Base-by-base conservation (phyloP, 805 yeast species). In the Metschnikowia shivogae region DNA sequence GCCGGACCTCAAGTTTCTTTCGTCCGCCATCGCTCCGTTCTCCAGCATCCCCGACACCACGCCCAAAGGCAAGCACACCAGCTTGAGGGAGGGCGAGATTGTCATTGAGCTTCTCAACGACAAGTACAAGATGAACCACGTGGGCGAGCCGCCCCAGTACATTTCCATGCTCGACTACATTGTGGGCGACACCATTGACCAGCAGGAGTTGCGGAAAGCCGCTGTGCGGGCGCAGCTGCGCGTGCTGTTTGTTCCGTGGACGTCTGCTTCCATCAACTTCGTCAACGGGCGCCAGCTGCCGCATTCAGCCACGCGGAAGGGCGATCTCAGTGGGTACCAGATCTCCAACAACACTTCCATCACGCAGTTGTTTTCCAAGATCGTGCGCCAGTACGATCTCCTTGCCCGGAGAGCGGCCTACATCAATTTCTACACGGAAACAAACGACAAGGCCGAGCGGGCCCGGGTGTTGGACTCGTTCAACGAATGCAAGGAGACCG, bases 331-430 rank as follows among this genome's bases (percentile, higher is more conserved):
- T 53, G 98, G 98, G 1, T 71, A 89, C 51, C 87, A 85, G 81
- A 69, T 93, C 20, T 78, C 95, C 5, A 93, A 93, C 63, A 81
- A 86, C 42, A 83, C 97, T 0, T 80, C 89, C 1, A 80, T 92
- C 9, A 74, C 82, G 2, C 74, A 81, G 11, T 68, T 89, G 13
- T 74, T 93, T 47, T 74, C 77, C 28, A 80, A 82, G 50, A 81
- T 86, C 0, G 72, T 89, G 28, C 75, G 72, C 40, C 92, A 89
- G 55, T 93, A 83, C 62, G 97, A 92, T 55, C 77, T 81, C 39
- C 75, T 93, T 44, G 86, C 86, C 56, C 78, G 79, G 37, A 76
- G 95, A 47, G 81, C 81, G 37, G 98, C 98, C 0, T 93, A 90
- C 59, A 66, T 92, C 43, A 89, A 86, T 49, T 83, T 83, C 44